Conservation (phyloP, 495 filamentous ascomycete genomes). For the Aspergillus ellipticus region DNA sequence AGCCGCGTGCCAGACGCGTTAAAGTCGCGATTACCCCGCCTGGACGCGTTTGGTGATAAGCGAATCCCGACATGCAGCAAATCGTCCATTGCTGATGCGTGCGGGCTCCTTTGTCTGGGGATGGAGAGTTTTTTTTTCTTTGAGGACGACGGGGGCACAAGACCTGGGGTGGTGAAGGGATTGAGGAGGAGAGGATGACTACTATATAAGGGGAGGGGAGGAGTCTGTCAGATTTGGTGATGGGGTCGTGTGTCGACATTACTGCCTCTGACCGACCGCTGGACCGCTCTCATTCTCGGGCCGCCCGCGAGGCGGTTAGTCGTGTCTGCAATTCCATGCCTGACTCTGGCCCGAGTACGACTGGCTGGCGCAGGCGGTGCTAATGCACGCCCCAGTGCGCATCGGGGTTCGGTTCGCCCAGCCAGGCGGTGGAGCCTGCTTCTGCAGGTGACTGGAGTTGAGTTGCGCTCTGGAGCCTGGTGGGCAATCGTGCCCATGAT, state of each 20-base stretch:
- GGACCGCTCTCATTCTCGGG: background rate
- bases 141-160: too few relatives aligned
- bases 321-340: conserved; percentile 4
- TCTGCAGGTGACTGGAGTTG: conserved; percentile 19
- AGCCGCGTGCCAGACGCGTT: conserved; percentile 20
- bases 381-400: conserved; percentile 23
- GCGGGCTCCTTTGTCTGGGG: too few relatives aligned
- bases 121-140: too few relatives aligned
- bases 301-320: conserved; percentile 12
- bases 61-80: too few relatives aligned
- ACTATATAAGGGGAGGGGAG: background rate
- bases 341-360: background rate
- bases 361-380: conserved; percentile 8
- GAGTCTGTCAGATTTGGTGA: background rate
- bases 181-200: background rate
- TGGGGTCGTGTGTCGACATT: too few relatives aligned
- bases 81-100: too few relatives aligned
- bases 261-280: too few relatives aligned
- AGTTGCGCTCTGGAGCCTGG: conserved; percentile 3
- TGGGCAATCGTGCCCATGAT: background rate
- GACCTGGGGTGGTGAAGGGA: too few relatives aligned
- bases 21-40: conserved; percentile 19
- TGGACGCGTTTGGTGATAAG: conserved; percentile 18
- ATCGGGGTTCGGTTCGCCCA: conserved; percentile 11
- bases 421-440: conserved; percentile 15